Conservation (phyloP, 495 filamentous ascomycete genomes). For the Aspergillus heteromorphus region DNA sequence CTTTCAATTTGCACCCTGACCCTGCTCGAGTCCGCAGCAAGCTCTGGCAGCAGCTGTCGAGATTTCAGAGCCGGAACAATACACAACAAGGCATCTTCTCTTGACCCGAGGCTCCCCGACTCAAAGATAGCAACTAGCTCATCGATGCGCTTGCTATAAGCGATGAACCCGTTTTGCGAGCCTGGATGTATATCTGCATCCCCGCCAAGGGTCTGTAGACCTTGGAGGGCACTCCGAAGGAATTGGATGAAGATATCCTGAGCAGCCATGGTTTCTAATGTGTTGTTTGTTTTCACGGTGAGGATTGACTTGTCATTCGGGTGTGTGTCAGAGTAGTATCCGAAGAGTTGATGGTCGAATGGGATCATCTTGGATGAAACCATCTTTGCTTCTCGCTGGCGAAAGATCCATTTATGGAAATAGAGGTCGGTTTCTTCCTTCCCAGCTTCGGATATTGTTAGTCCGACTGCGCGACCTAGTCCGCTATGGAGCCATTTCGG, state of each 20-base stretch:
- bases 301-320: slow-evolving; percentile 17
- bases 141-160: slow-evolving; percentile 19
- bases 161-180: slow-evolving; percentile 13
- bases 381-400: slow-evolving; percentile 24
- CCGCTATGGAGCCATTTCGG: slow-evolving; percentile 9
- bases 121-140: slow-evolving; percentile 25
- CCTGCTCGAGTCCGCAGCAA: slow-evolving; percentile 19
- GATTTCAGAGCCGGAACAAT: slow-evolving; percentile 26
- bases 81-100: slow-evolving; percentile 35
- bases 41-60: slow-evolving; percentile 17
- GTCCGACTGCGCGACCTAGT: slow-evolving; percentile 26
- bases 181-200: slow-evolving; percentile 14
- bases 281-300: slow-evolving; percentile 19
- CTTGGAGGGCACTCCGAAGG: slow-evolving; percentile 12
- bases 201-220: slow-evolving; percentile 15
- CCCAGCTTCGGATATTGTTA: slow-evolving; percentile 18
- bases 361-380: slow-evolving; percentile 18
- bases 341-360: slow-evolving; percentile 20
- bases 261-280: slow-evolving; percentile 27
- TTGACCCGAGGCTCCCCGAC: slow-evolving; percentile 17
- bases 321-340: slow-evolving; percentile 8
- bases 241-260: slow-evolving; percentile 38
- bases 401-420: slow-evolving; percentile 39
- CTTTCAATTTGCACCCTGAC: slow-evolving; percentile 13
- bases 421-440: slow-evolving; percentile 22